phyloP scores from a whole-genome alignment of 1,139 yeast species.

The Suhomyces maxii region DNA sequence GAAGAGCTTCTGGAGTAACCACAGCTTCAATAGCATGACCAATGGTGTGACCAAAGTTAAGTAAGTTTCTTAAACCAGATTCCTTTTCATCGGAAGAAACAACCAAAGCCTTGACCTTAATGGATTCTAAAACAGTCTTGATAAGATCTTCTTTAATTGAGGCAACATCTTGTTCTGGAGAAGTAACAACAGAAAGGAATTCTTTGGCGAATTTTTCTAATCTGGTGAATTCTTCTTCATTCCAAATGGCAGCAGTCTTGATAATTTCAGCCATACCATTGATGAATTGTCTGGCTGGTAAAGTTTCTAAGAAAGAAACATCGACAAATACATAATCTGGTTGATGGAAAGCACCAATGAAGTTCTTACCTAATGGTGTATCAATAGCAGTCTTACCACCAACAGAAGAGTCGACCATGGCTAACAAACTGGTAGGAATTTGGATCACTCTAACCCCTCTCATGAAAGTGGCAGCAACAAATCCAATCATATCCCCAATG shows the following conservation, averaged over 20 bases:
- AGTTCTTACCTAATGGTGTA: constrained; percentile 95
- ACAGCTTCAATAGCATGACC: constrained; percentile 99
- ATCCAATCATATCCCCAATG: constrained; percentile 99
- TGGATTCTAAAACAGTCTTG: constrained; percentile 81
- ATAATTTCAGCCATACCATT: constrained; percentile 99
- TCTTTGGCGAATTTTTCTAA: constrained; percentile 72
- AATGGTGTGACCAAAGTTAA: constrained; percentile 95
- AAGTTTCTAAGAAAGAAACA: constrained; percentile 79
- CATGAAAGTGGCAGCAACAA: constrained; percentile 98
- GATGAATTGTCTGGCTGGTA: constrained; percentile 91
- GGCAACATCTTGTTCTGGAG: constrained; percentile 52
- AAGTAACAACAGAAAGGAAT: constrained; percentile 61
- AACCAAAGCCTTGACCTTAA: constrained; percentile 88
- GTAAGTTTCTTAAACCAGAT: constrained; percentile 86
- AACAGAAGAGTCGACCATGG: constrained; percentile 98
- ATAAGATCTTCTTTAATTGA: constrained; percentile 72
- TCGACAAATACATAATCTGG: constrained; percentile 89
- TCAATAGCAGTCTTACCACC: constrained; percentile 99
- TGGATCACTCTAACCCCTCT: constrained; percentile 95
- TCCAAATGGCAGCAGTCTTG: constrained; percentile 98
- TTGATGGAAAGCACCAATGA: constrained; percentile 97
- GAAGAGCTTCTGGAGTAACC: constrained; percentile 91
- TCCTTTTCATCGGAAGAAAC: constrained; percentile 95
- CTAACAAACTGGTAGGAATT: constrained; percentile 87
- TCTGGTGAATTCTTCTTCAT: constrained; percentile 80